These are phyloP conservation scores for Oidiodendron maius DNA, from an alignment of 495 filamentous ascomycete species.

Conservation along the genomic window DNA sequence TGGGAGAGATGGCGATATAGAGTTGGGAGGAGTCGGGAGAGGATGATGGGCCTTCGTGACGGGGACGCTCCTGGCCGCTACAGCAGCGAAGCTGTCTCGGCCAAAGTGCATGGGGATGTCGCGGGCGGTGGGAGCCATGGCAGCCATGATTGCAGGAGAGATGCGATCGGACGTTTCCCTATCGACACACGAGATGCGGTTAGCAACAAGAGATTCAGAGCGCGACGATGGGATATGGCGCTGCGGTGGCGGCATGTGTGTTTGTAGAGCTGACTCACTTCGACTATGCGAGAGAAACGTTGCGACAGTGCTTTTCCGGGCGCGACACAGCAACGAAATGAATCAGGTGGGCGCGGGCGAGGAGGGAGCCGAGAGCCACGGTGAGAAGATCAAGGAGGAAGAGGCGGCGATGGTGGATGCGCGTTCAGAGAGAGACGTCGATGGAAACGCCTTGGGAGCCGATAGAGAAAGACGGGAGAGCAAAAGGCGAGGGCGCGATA, in stretches of 20 bases:
- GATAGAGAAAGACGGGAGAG: no score
- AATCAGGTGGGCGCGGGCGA: no score
- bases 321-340: constrained; percentile 22
- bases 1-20: constrained; percentile 84
- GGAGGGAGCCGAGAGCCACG: no score
- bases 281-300: constrained; percentile 29
- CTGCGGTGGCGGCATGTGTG: no score
- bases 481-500: no score
- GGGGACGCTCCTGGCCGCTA: constrained; percentile 25
- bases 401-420: constrained; percentile 5
- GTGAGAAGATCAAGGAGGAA: no score
- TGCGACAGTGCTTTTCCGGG: constrained; percentile 15
- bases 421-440: not conserved
- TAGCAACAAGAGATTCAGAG: no score
- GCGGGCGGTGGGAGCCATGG: constrained; percentile 49
- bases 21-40: constrained; percentile 92
- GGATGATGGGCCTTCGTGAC: constrained; percentile 43
- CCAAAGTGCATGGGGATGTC: constrained; percentile 65
- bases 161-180: constrained; percentile 34
- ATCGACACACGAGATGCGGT: constrained; percentile 27
- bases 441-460: no score
- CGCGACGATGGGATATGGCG: no score
- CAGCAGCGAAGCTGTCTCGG: constrained; percentile 26
- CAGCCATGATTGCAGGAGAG: constrained; percentile 48
- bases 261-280: constrained; percentile 23